phyloP scores from a whole-genome alignment of 2,329 filamentous ascomycete genomes.

The Diaporthe vaccinii region DNA sequence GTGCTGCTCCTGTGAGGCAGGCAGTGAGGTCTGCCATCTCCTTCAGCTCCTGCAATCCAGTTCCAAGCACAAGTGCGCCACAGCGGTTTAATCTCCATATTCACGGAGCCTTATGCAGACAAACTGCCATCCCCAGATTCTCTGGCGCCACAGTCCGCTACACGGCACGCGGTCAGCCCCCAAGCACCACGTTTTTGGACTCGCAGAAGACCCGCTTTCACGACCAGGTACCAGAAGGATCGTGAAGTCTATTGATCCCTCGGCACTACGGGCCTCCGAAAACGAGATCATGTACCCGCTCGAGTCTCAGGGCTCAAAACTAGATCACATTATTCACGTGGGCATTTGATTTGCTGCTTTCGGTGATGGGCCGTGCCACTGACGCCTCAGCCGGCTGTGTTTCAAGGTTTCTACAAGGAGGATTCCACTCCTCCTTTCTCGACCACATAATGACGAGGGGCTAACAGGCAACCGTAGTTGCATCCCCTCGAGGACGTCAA shows the following conservation, averaged over 20 bases:
- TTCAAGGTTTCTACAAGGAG: neutral
- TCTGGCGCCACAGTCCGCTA: neutral
- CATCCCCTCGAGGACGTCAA: too few relatives aligned
- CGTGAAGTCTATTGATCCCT: neutral
- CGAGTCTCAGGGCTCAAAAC: neutral
- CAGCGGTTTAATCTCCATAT: neutral
- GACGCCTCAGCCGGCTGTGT: neutral
- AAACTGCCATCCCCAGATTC: neutral
- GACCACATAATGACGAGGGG: neutral
- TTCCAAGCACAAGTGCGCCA: neutral
- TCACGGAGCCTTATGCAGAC: neutral
- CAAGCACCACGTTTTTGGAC: too few relatives aligned
- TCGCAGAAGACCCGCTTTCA: neutral
- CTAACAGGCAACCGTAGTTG: neutral
- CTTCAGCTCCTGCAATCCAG: neutral
- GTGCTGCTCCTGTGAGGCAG: too few relatives aligned
- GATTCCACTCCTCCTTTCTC: neutral
- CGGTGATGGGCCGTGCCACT: neutral
- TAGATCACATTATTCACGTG: neutral
- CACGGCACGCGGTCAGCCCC: neutral
- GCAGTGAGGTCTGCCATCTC: neutral
- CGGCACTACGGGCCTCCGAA: neutral
- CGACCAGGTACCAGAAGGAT: conserved; percentile 15
- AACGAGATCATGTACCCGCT: neutral
- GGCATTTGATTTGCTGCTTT: neutral